Evolutionary conservation across 331 rosid genomes (phyloP).

Genomic region (Rosa hybrid): DNA sequence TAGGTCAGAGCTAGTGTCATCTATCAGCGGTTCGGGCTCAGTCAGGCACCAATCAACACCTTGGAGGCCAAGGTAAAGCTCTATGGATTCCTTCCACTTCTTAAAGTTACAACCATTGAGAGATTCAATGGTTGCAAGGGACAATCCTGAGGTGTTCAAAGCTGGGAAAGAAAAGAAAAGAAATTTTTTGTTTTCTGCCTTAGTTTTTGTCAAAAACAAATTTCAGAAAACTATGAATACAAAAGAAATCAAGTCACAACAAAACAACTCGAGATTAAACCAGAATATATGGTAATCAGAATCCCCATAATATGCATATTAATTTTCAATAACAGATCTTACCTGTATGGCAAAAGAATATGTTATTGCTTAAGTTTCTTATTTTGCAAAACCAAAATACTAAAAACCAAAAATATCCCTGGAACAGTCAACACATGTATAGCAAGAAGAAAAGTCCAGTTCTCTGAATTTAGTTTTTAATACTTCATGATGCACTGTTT

Average conservation of each 20-base stretch:
- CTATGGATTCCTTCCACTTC: neutral
- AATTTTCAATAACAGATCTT: neutral
- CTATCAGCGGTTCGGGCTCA: neutral
- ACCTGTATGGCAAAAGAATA: neutral
- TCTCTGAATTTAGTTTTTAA: too few relatives aligned
- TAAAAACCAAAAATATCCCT: neutral
- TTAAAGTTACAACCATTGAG: neutral
- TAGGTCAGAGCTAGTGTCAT: neutral
- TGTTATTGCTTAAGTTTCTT: neutral
- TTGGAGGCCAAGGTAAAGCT: neutral
- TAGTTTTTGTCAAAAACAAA: neutral
- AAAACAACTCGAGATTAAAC: too few relatives aligned
- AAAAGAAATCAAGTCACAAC: neutral
- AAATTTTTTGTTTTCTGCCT: neutral
- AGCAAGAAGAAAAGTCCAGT: too few relatives aligned
- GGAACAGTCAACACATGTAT: neutral
- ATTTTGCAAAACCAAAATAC: neutral
- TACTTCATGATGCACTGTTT: neutral
- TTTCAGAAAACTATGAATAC: neutral
- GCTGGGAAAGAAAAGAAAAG: too few relatives aligned
- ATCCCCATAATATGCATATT: neutral
- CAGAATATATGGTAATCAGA: too few relatives aligned
- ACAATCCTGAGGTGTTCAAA: neutral
- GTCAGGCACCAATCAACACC: neutral
- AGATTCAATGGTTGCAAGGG: neutral